phyloP scores from a whole-genome alignment of 257 asterid species.

The Solanum boliviense region DNA sequence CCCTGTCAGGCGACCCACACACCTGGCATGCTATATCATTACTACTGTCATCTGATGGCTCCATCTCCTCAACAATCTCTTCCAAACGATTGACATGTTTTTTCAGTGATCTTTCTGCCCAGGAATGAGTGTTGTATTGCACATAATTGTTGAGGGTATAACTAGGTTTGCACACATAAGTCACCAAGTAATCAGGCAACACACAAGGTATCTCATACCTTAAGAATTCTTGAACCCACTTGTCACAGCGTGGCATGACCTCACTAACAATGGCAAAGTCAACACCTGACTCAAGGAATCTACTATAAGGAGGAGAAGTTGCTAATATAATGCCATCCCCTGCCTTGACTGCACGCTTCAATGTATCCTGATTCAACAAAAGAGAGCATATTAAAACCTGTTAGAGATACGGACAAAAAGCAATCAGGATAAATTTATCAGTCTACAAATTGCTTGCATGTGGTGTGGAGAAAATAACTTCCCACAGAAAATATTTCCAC shows the following conservation, averaged over 20 bases:
- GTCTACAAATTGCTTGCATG: not conserved
- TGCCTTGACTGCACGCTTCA: slow-evolving; percentile 87
- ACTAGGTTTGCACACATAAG: slow-evolving; percentile 83
- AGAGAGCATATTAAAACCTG: not conserved
- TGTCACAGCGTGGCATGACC: slow-evolving; percentile 67
- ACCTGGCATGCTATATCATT: slow-evolving; percentile 23
- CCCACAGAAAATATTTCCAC: not conserved
- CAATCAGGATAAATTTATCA: not conserved
- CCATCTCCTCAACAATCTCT: slow-evolving; percentile 20
- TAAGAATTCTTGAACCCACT: slow-evolving; percentile 86
- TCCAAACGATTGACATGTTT: slow-evolving; percentile 36
- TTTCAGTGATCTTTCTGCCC: slow-evolving; percentile 65
- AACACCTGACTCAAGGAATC: slow-evolving; percentile 55
- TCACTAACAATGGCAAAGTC: slow-evolving; percentile 80
- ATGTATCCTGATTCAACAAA: slow-evolving; percentile 53
- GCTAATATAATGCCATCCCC: slow-evolving; percentile 89
- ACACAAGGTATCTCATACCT: slow-evolving; percentile 72
- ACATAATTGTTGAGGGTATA: slow-evolving; percentile 74
- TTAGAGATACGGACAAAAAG: not conserved
- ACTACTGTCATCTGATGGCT: slow-evolving; percentile 6
- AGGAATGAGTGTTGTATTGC: slow-evolving; percentile 66
- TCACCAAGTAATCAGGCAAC: slow-evolving; percentile 77
- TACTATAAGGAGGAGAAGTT: slow-evolving; percentile 86
- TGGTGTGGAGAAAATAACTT: not conserved
- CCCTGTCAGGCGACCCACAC: slow-evolving; percentile 26